phyloP scores from a whole-genome alignment of 1,284 basidiomycete species.

The Irpex sp. region DNA sequence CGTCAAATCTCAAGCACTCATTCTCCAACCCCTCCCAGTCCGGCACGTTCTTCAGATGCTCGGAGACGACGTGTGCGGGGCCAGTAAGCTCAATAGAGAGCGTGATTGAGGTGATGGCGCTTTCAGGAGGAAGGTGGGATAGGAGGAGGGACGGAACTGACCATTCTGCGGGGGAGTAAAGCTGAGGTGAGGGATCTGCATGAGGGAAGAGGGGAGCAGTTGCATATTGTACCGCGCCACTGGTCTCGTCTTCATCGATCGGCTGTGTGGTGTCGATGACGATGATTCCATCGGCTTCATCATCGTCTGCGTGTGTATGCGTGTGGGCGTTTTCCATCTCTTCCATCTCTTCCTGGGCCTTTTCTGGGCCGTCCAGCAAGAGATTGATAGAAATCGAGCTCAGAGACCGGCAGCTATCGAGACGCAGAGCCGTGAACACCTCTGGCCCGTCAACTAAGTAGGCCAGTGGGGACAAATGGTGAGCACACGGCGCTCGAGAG shows the following conservation, averaged over 20 bases:
- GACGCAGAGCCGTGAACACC: not conserved
- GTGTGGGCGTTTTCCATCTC: not conserved
- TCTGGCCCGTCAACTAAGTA: not conserved
- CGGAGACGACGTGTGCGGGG: not conserved
- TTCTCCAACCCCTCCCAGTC: constrained; percentile 2
- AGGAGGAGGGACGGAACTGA: not conserved
- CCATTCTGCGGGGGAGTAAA: constrained; percentile 7
- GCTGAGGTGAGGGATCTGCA: not conserved
- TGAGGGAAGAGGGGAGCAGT: not conserved
- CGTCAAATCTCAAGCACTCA: not conserved
- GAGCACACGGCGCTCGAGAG: too few species aligned
- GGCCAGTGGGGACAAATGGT: too few species aligned
- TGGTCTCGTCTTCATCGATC: not conserved
- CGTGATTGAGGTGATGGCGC: not conserved
- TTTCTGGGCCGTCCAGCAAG: not conserved
- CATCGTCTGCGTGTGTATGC: not conserved
- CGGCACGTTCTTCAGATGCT: not conserved
- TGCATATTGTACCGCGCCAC: not conserved
- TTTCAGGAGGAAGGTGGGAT: constrained; percentile 1
- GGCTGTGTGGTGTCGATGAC: not conserved
- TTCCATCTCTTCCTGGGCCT: not conserved
- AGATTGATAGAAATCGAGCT: not conserved
- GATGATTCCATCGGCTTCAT: not conserved
- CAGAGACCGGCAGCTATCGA: constrained; percentile 3
- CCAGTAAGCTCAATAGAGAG: constrained; percentile 4